phyloP scores from a whole-genome alignment of 208 protist genomes.

The Leptomonas pyrrhocoris region DNA sequence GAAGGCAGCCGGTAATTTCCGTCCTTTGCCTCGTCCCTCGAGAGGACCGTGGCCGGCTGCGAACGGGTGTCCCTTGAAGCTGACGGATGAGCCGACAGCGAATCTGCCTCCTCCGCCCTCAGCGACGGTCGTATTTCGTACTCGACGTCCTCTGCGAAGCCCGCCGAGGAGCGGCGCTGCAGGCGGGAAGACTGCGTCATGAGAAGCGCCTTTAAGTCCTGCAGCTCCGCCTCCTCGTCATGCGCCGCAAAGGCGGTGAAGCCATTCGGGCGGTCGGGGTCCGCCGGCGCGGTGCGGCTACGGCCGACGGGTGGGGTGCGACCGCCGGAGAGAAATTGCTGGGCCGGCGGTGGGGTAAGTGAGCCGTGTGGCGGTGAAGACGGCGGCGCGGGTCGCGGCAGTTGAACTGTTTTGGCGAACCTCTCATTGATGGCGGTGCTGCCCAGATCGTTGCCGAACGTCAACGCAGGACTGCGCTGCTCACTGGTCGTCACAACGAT shows the following conservation, averaged over 20 bases:
- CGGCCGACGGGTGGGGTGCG: background rate
- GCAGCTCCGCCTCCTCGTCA: slow-evolving; percentile 50
- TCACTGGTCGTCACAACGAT: background rate
- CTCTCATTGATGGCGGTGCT: background rate
- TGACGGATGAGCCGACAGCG: slow-evolving; percentile 8
- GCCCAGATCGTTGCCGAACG: background rate
- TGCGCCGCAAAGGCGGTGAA: background rate
- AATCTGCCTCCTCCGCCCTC: slow-evolving; percentile 11
- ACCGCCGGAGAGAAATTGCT: background rate
- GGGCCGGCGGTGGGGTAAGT: background rate
- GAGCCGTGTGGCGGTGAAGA: background rate
- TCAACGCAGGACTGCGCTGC: background rate
- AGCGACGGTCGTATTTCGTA: slow-evolving; percentile 2
- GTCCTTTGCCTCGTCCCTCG: background rate
- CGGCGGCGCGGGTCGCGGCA: background rate
- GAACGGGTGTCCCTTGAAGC: background rate
- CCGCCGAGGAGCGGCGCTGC: slow-evolving; percentile 11
- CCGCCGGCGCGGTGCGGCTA: background rate
- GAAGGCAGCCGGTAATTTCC: background rate
- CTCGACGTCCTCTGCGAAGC: background rate
- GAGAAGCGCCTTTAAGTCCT: slow-evolving; percentile 51
- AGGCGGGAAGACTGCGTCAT: slow-evolving; percentile 58
- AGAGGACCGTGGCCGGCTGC: background rate
- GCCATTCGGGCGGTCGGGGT: background rate
- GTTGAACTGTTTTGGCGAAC: background rate